A percentile compares a stretch with the other conserved stretches of the same genome.
phyloP scores from a whole-genome alignment of 2,329 filamentous ascomycete species.

The Elsinoe batatas region DNA sequence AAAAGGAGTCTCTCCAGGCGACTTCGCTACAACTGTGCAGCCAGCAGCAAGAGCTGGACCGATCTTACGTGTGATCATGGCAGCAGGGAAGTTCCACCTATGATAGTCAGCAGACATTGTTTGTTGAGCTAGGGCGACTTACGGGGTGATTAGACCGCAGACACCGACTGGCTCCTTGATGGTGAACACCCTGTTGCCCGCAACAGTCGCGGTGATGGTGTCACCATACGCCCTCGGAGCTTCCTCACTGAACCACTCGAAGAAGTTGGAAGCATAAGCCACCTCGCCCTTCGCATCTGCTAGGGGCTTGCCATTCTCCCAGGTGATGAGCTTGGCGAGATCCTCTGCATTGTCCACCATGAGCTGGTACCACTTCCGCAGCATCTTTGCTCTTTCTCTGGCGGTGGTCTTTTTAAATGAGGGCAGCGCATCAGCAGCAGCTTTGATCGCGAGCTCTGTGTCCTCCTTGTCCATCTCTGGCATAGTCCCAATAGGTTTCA shows the following conservation, averaged over 20 bases:
- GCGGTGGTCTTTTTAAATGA: constrained; percentile 62
- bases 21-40: constrained; percentile 87
- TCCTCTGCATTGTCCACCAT: constrained; percentile 71
- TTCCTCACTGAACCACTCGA: constrained; percentile 76
- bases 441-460: constrained; percentile 69
- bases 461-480: constrained; percentile 77
- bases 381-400: constrained; percentile 61
- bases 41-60: constrained; percentile 75
- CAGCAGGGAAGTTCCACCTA: constrained; percentile 20
- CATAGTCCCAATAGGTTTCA: constrained; percentile 67
- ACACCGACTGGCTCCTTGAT: constrained; percentile 78
- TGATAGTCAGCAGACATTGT: neutral
- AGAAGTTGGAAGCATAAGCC: constrained; percentile 62
- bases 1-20: constrained; percentile 84
- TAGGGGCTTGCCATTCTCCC: constrained; percentile 81
- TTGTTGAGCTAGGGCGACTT: constrained; percentile 15
- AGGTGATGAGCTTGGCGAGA: constrained; percentile 71
- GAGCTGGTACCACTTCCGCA: constrained; percentile 73
- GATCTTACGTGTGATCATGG: constrained; percentile 38
- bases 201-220: constrained; percentile 58
- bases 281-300: constrained; percentile 66
- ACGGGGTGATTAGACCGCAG: constrained; percentile 70
- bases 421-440: constrained; percentile 67
- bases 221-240: constrained; percentile 65
- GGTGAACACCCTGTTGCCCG: constrained; percentile 66